Evolutionary conservation across 2,329 filamentous ascomycete species (phyloP).

Genomic region (Coccinonectria pachysandricola): DNA sequence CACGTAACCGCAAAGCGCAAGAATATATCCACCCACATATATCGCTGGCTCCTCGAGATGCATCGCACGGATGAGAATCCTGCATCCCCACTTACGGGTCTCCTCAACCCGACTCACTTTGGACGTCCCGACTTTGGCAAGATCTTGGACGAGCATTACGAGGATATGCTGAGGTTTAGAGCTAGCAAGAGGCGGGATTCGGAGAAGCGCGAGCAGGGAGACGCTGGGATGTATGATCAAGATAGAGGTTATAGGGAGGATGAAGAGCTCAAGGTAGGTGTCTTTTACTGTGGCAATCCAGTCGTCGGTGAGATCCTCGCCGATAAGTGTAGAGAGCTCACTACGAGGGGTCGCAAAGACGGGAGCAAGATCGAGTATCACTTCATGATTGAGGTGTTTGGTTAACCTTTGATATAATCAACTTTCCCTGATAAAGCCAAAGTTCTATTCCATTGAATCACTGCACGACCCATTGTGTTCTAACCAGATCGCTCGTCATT

Average conservation of each 20-base stretch:
- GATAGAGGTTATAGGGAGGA: conserved; percentile 11
- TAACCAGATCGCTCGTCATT: too few species aligned
- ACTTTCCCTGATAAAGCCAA: too few species aligned
- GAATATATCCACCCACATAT: conserved; percentile 42
- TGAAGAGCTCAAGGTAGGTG: conserved; percentile 36
- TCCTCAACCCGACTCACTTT: conserved; percentile 43
- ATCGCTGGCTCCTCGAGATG: conserved; percentile 45
- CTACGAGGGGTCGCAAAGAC: conserved; percentile 38
- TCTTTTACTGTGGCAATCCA: conserved; percentile 47
- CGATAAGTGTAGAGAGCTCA: conserved; percentile 42
- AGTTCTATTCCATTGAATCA: too few species aligned
- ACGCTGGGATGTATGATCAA: too few species aligned
- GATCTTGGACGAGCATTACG: conserved; percentile 44
- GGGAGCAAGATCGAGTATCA: conserved; percentile 43
- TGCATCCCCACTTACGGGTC: conserved; percentile 41
- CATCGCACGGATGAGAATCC: conserved; percentile 42
- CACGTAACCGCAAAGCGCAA: conserved; percentile 47
- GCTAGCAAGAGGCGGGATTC: conserved; percentile 10
- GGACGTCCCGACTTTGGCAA: conserved; percentile 41
- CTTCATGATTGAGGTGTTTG: conserved; percentile 50
- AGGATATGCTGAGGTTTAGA: conserved; percentile 35
- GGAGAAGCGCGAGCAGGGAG: conserved; percentile 3
- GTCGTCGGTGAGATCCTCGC: conserved; percentile 45
- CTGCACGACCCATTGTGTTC: too few species aligned
- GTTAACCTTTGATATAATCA: too few species aligned